Base-by-base conservation (phyloP, 768 basidiomycete species). In the Auricularia sp. region DNA sequence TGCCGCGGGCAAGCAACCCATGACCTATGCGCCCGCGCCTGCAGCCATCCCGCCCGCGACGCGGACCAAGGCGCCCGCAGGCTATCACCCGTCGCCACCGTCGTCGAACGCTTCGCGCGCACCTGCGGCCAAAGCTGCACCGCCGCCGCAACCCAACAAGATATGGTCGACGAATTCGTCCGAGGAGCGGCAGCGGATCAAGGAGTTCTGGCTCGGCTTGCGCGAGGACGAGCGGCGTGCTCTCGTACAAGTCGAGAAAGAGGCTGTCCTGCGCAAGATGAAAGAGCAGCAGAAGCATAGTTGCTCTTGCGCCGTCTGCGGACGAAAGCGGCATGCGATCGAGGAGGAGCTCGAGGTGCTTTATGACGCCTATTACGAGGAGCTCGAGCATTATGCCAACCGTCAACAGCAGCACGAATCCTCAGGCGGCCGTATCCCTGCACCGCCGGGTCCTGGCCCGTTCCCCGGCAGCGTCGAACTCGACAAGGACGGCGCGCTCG, bases 351-450 rank as follows among this genome's bases (percentile, higher is more conserved):
- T 99, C 77, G 94, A 98, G 83, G 92, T 94, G 81, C 88, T 98
- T 80, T 99, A 99, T 85, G 96, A 98, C 85, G 94, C 95, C 82
- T 99, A 98, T 85, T 98, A 98, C 86, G 93, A 97, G 77, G 96
- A 98, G 84, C 89, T 99, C 82, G 93, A 97, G 84, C 88, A 90
- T 81, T 98, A 98, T 85, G 97, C 95, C 78, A 90, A 92, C 79
- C 90, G 92, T 81, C 93, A 96, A 83, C 91, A 94, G 85, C 92
- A 88, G 78, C 94, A 94, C 80, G 90, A 92, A 71, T 86, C 86
- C 71, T 94, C 91, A 69, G 90, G 92, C 72, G 90, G 93, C 68
- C 90, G 87, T 47, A 82, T 94, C 71, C 87, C 94, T 69, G 92
- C 94, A 63, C 95, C 95, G 37, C 92, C 90, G 56, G 96, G 96